Evolutionary conservation across 345 rosid species (phyloP).

Genomic region (Euphorbia tirucalli): DNA sequence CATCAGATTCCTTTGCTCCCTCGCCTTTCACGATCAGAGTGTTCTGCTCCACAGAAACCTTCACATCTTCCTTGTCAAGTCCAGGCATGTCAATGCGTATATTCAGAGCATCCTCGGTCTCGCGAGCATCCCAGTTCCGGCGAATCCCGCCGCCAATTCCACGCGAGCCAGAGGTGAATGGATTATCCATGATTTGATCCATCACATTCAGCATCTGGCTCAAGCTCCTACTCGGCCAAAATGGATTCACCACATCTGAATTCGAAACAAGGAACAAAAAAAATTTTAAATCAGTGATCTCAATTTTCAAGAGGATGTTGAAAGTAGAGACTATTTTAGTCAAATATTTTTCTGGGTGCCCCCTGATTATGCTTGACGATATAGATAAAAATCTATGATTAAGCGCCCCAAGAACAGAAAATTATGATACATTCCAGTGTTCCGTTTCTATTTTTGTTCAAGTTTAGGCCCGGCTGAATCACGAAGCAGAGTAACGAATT

Average conservation of each 20-base stretch:
- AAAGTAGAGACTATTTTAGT: background rate
- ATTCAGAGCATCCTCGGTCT: slow-evolving; percentile 39
- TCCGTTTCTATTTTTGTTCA: too few species aligned
- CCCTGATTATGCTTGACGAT: background rate
- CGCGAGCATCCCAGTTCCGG: slow-evolving; percentile 51
- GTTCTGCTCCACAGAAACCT: slow-evolving; percentile 52
- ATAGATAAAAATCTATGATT: too few species aligned
- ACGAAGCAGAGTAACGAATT: too few species aligned
- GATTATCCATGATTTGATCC: slow-evolving; percentile 57
- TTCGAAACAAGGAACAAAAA: background rate
- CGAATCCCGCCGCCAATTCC: slow-evolving; percentile 41
- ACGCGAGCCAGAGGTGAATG: slow-evolving; percentile 36
- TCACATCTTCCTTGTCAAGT: slow-evolving; percentile 51
- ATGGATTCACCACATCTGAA: slow-evolving; percentile 40
- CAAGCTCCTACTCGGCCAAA: slow-evolving; percentile 59
- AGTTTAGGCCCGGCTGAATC: too few species aligned
- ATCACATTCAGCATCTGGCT: slow-evolving; percentile 61
- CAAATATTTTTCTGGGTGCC: background rate
- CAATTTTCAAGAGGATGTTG: background rate
- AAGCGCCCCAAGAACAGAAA: too few species aligned
- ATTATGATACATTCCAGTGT: too few species aligned
- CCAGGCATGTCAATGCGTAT: slow-evolving; percentile 56
- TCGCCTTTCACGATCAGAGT: slow-evolving; percentile 57
- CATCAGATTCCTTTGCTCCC: slow-evolving; percentile 42
- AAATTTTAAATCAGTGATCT: too few species aligned